These are phyloP conservation scores for Taxillus chinensis DNA, from an alignment of 164 flowering plant genomes.

Conservation along the genomic window DNA sequence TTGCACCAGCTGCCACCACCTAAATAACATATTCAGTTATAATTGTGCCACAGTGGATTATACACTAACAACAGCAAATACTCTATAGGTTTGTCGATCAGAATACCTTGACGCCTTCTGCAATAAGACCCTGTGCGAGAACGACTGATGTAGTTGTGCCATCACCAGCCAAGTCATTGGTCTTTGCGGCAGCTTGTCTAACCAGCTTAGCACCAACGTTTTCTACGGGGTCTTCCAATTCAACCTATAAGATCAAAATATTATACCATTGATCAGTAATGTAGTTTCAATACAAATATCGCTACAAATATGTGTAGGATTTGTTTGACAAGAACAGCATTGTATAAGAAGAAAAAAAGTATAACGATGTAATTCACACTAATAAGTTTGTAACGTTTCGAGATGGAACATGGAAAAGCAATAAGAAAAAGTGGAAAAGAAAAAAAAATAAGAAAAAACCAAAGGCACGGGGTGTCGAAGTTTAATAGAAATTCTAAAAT, in stretches of 20 bases:
- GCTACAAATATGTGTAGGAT: too few species aligned
- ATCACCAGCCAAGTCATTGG: slow-evolving; percentile 99
- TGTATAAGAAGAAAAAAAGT: too few species aligned
- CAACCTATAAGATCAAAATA: slow-evolving; percentile 38
- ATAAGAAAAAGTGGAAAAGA: too few species aligned
- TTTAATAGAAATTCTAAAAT: too few species aligned
- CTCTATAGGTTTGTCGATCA: not conserved
- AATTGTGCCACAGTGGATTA: too few species aligned
- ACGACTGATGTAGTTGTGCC: slow-evolving; percentile 99
- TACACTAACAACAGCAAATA: not conserved
- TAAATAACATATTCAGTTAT: slow-evolving; percentile 12
- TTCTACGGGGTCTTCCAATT: slow-evolving; percentile 96
- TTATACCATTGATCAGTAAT: not conserved
- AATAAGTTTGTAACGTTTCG: too few species aligned
- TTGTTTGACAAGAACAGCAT: too few species aligned
- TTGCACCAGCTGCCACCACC: slow-evolving; percentile 99
- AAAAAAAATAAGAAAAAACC: too few species aligned
- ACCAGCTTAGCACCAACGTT: slow-evolving; percentile 96
- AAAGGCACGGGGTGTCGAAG: too few species aligned
- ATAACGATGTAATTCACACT: too few species aligned
- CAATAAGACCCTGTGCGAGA: slow-evolving; percentile 93
- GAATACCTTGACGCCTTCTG: slow-evolving; percentile 90
- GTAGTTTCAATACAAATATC: too few species aligned
- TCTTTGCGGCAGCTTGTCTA: slow-evolving; percentile 98
- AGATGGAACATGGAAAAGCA: too few species aligned